Conservation (phyloP, 2,329 filamentous ascomycete species). For the Colletotrichum truncatum region DNA sequence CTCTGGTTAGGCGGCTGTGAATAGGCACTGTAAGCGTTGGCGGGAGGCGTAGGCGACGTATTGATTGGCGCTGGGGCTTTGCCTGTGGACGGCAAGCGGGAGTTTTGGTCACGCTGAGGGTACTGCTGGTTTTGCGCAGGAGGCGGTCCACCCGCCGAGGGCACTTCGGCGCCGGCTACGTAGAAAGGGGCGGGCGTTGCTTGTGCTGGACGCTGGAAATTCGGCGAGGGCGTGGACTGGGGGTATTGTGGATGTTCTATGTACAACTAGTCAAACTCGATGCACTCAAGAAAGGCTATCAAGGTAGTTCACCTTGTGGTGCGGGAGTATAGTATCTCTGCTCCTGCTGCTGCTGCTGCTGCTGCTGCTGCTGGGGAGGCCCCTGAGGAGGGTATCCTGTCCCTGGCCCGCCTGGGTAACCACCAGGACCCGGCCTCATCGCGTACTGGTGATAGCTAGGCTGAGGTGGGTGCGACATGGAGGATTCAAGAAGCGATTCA, state of each 20-base stretch:
- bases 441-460: constrained; percentile 77
- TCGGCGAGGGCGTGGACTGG: constrained; percentile 59
- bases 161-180: constrained; percentile 66
- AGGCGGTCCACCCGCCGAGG: constrained; percentile 45
- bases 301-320: constrained; percentile 54
- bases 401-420: constrained; percentile 47
- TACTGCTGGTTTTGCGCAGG: constrained; percentile 54
- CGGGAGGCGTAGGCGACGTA: constrained; percentile 60
- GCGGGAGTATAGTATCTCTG: constrained; percentile 74
- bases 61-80: constrained; percentile 60
- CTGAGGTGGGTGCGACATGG: constrained; percentile 93
- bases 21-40: constrained; percentile 59
- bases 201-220: constrained; percentile 61
- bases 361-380: constrained; percentile 44
- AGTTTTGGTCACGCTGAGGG: constrained; percentile 59
- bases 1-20: constrained; percentile 59
- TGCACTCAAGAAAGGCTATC: constrained; percentile 24
- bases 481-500: constrained; percentile 92
- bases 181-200: constrained; percentile 71
- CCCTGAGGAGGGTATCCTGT: constrained; percentile 51
- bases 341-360: constrained; percentile 30
- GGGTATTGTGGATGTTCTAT: constrained; percentile 57
- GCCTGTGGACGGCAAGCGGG: constrained; percentile 56
- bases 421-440: constrained; percentile 59
- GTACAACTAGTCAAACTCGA: constrained; percentile 39